Percentiles rank a stretch among this genome's conserved stretches.
Evolutionary conservation across 148 eudicot species (phyloP).

Genomic region (Fagopyrum homotropicum): DNA sequence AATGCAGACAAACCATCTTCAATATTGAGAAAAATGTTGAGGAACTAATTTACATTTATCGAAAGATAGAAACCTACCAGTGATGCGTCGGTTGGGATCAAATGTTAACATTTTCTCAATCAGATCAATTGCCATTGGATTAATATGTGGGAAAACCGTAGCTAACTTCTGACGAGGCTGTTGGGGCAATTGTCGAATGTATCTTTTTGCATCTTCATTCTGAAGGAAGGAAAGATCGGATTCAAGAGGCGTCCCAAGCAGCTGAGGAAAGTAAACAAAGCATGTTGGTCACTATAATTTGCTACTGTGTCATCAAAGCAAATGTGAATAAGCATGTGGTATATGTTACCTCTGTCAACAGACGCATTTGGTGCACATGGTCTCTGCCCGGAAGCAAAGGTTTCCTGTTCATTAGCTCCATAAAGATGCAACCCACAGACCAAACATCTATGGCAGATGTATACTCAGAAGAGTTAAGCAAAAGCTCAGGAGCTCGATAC

Average conservation of each 20-base stretch:
- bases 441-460: conserved; percentile 83
- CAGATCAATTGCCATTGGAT: conserved; percentile 77
- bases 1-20: background rate
- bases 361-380: conserved; percentile 78
- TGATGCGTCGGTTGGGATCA: conserved; percentile 74
- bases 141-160: conserved; percentile 56
- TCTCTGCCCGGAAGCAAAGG: conserved; percentile 81
- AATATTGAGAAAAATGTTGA: background rate
- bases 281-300: background rate
- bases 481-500: conserved; percentile 87
- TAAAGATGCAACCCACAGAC: conserved; percentile 91
- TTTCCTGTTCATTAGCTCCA: conserved; percentile 84
- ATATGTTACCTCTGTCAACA: conserved; percentile 47
- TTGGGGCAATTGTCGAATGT: conserved; percentile 54
- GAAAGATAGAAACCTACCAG: conserved; percentile 36
- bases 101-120: conserved; percentile 79
- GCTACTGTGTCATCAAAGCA: no score
- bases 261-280: conserved; percentile 26
- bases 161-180: conserved; percentile 55
- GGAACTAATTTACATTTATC: background rate
- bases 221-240: conserved; percentile 55
- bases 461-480: conserved; percentile 82
- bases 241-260: conserved; percentile 77
- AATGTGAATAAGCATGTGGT: background rate
- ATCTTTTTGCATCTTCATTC: conserved; percentile 75